These are phyloP conservation scores for Oidium heveae DNA, from an alignment of 2,329 filamentous ascomycete genomes.

Conservation along the genomic window DNA sequence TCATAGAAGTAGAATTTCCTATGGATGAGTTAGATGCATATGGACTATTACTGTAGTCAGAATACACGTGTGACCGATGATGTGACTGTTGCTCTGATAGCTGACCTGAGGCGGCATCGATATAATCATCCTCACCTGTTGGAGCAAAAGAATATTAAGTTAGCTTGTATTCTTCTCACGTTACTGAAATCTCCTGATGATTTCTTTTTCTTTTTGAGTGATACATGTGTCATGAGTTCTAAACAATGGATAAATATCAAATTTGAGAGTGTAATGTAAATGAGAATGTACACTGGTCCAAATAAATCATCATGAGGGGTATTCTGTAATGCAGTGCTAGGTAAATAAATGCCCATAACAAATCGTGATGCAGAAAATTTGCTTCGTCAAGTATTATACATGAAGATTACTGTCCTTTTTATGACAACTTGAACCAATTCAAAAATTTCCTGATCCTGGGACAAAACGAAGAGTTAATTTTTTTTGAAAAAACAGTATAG, in stretches of 20 bases:
- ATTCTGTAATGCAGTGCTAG: slow-evolving; percentile 5
- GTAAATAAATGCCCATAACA: slow-evolving; percentile 3
- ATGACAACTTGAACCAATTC: slow-evolving; percentile 6
- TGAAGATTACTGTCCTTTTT: slow-evolving; percentile 7
- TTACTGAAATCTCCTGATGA: slow-evolving; percentile 1
- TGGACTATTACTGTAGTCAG: slow-evolving; percentile 30
- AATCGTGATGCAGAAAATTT: slow-evolving; percentile 10
- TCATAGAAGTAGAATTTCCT: slow-evolving; percentile 28
- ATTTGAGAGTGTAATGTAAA: slow-evolving; percentile 1
- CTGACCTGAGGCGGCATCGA: slow-evolving; percentile 17
- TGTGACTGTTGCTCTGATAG: slow-evolving; percentile 21
- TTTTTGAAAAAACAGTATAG: slow-evolving; percentile 1
- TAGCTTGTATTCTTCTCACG: slow-evolving; percentile 9
- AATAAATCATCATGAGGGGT: slow-evolving; percentile 10
- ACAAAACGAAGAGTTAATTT: too few relatives aligned
- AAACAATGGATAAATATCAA: slow-evolving; percentile 1
- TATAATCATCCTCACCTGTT: slow-evolving; percentile 35
- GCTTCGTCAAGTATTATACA: slow-evolving; percentile 16
- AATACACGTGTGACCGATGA: slow-evolving; percentile 50
- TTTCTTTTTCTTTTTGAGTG: slow-evolving; percentile 6
- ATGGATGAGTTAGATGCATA: slow-evolving; percentile 36
- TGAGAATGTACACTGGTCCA: slow-evolving; percentile 9
- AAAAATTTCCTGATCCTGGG: slow-evolving; percentile 5
- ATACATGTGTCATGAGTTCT: slow-evolving; percentile 6
- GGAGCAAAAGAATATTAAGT: slow-evolving; percentile 8